Evolutionary conservation across 257 asterid species (phyloP).

Genomic region (Solanum pinnatisectum): DNA sequence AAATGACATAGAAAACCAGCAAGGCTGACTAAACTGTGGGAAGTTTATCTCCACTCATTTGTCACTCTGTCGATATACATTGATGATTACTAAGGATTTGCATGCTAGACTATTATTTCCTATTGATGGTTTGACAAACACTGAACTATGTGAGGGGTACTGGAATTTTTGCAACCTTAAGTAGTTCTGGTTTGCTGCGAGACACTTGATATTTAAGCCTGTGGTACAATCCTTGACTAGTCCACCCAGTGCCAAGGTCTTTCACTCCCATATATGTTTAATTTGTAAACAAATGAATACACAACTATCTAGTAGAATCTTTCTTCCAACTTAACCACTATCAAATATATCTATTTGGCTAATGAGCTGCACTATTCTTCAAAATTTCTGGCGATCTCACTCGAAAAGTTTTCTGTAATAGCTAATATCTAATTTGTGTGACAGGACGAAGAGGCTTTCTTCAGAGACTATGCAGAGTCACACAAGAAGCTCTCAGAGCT

Average conservation of each 20-base stretch:
- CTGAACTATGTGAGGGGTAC: background rate
- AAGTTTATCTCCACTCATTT: background rate
- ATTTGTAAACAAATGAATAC: background rate
- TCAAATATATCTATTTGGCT: background rate
- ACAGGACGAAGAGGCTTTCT: slow-evolving; percentile 86
- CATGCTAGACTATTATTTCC: background rate
- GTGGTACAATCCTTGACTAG: background rate
- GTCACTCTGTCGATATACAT: background rate
- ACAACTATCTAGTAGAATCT: background rate
- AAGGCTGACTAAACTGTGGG: background rate
- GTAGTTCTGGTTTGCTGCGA: background rate
- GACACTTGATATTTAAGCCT: background rate
- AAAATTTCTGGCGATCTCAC: background rate
- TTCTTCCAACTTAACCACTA: background rate
- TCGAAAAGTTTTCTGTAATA: background rate
- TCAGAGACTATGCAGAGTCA: slow-evolving; percentile 69
- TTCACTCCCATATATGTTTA: background rate
- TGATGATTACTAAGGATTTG: background rate
- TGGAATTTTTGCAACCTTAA: background rate
- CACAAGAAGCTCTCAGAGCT: slow-evolving; percentile 92
- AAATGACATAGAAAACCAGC: background rate
- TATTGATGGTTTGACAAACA: background rate
- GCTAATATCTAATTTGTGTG: background rate
- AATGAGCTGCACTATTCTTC: background rate
- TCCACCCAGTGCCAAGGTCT: background rate